These are phyloP conservation scores for Geosmithia flava DNA, from an alignment of 2,329 filamentous ascomycete species.

Conservation along the genomic window DNA sequence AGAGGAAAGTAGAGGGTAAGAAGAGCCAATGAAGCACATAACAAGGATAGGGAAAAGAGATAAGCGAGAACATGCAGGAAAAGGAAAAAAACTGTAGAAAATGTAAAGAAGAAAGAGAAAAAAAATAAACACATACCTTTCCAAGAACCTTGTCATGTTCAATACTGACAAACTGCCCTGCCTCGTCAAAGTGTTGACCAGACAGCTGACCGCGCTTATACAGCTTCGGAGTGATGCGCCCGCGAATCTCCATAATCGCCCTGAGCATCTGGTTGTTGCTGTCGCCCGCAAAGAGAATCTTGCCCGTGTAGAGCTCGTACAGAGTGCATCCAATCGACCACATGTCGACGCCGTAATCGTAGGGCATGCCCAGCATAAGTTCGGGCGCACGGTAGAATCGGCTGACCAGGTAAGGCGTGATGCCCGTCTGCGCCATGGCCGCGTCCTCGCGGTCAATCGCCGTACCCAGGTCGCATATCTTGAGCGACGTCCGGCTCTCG, in stretches of 20 bases:
- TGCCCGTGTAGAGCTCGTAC: conserved; percentile 94
- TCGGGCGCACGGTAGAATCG: conserved; percentile 96
- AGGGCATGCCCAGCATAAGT: conserved; percentile 92
- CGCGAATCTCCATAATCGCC: conserved; percentile 90
- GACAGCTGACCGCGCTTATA: conserved; percentile 72
- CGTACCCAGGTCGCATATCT: conserved; percentile 95
- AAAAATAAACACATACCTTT: conserved; percentile 43
- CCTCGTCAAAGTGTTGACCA: conserved; percentile 70
- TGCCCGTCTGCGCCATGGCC: conserved; percentile 60
- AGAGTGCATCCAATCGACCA: conserved; percentile 97
- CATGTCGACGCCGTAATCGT: conserved; percentile 89
- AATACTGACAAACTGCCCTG: conserved; percentile 71
- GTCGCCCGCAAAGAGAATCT: conserved; percentile 88
- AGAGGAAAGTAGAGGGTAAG: too few species aligned
- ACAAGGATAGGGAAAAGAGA: background rate
- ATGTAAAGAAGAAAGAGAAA: background rate
- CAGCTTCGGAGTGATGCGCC: conserved; percentile 81
- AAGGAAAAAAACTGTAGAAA: background rate
- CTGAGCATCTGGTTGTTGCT: conserved; percentile 99
- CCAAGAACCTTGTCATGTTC: conserved; percentile 81
- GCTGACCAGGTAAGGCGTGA: conserved; percentile 90
- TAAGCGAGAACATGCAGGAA: background rate
- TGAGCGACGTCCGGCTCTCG: conserved; percentile 70
- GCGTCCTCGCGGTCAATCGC: conserved; percentile 79
- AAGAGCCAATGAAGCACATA: too few species aligned